Evolutionary conservation across 108 stramenopile genomes (phyloP).

Genomic region (Hondaea fermentalgiana): DNA sequence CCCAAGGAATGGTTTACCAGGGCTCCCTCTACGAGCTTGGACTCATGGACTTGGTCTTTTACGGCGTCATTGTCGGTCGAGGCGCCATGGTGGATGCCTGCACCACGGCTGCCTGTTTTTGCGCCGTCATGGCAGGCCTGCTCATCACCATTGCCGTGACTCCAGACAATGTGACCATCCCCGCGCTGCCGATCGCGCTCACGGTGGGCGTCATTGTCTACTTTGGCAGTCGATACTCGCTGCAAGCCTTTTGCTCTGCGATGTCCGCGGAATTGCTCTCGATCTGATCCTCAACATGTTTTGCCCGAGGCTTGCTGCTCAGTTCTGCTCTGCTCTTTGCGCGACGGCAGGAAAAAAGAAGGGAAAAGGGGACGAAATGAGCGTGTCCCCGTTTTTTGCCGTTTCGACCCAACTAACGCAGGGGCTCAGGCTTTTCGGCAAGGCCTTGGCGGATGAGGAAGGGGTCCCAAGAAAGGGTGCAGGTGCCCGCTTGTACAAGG

Average conservation of each 20-base stretch:
- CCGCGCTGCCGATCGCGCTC: background rate
- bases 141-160: background rate
- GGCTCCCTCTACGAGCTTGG: background rate
- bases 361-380: too few species aligned
- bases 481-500: too few species aligned
- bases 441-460: too few species aligned
- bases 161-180: background rate
- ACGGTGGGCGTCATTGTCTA: background rate
- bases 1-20: background rate
- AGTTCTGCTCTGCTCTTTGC: too few species aligned
- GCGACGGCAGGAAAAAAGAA: too few species aligned
- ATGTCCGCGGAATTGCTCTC: background rate
- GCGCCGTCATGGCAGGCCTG: background rate
- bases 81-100: background rate
- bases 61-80: background rate
- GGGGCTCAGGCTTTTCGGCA: too few species aligned
- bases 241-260: background rate
- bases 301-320: too few species aligned
- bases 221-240: background rate
- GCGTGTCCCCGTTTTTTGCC: too few species aligned
- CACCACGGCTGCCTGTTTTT: background rate
- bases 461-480: too few species aligned
- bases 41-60: constrained; percentile 2
- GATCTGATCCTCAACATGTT: background rate
- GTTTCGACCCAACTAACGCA: too few species aligned